phyloP scores from a whole-genome alignment of 2,329 filamentous ascomycete genomes.

The Colletotrichum zoysiae region DNA sequence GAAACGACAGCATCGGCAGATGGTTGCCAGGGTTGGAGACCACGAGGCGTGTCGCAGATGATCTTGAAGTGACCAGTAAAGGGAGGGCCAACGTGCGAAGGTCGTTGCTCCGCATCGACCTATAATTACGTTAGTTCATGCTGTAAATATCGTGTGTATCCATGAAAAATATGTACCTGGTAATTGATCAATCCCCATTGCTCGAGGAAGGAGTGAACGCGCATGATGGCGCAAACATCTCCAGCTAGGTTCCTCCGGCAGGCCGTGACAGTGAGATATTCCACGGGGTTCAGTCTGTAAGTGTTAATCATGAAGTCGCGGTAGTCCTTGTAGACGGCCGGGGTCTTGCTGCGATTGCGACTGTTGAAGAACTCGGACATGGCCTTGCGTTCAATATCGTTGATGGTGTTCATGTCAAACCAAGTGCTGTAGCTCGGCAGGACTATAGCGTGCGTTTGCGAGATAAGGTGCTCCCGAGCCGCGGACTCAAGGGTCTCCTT shows the following conservation, averaged over 20 bases:
- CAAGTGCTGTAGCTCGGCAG: slow-evolving; percentile 97
- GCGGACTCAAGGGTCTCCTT: slow-evolving; percentile 87
- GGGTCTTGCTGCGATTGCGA: slow-evolving; percentile 97
- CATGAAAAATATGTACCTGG: slow-evolving; percentile 72
- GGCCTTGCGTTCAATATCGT: slow-evolving; percentile 92
- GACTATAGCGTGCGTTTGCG: slow-evolving; percentile 95
- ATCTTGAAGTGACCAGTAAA: slow-evolving; percentile 98
- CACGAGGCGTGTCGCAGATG: slow-evolving; percentile 93
- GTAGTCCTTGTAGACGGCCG: slow-evolving; percentile 98
- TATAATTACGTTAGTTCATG: slow-evolving; percentile 53
- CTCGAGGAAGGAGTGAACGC: slow-evolving; percentile 96
- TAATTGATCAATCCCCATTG: slow-evolving; percentile 99
- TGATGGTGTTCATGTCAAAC: slow-evolving; percentile 97
- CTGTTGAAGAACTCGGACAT: slow-evolving; percentile 99
- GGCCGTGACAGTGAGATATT: slow-evolving; percentile 97
- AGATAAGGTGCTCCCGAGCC: slow-evolving; percentile 90
- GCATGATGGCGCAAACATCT: slow-evolving; percentile 99
- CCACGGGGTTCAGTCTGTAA: slow-evolving; percentile 93
- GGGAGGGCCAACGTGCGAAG: slow-evolving; percentile 94
- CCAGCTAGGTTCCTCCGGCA: slow-evolving; percentile 95
- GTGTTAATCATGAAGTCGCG: slow-evolving; percentile 99
- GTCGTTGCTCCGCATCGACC: slow-evolving; percentile 96
- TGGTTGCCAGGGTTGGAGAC: slow-evolving; percentile 94
- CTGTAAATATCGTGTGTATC: background rate
- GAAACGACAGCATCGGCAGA: slow-evolving; percentile 78